Percentiles rank a stretch among this genome's conserved stretches.
These are phyloP conservation scores for Microsporum audouinii DNA, from an alignment of 2,329 filamentous ascomycete genomes.

Conservation along the genomic window DNA sequence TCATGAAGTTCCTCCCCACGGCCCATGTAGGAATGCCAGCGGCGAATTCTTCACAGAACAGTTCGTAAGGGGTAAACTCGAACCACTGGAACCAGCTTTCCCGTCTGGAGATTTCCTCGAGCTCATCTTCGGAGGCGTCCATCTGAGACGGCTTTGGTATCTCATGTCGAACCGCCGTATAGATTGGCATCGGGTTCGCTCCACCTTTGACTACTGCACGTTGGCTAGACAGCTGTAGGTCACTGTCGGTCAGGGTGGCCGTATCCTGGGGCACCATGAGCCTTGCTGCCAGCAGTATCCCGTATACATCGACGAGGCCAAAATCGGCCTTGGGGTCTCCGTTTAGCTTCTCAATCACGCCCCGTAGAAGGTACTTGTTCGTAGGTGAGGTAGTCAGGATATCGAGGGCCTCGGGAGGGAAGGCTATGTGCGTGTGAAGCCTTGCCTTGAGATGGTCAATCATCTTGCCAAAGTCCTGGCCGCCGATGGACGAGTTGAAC, in stretches of 20 bases:
- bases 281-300: constrained; percentile 69
- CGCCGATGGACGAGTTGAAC: constrained; percentile 68
- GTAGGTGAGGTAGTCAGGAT: constrained; percentile 80
- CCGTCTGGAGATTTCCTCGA: constrained; percentile 39
- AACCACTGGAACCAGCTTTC: constrained; percentile 98
- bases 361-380: constrained; percentile 79
- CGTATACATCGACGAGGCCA: constrained; percentile 88
- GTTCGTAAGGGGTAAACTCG: constrained; percentile 86
- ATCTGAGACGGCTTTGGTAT: constrained; percentile 55
- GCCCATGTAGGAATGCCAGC: constrained; percentile 95
- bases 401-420: constrained; percentile 71
- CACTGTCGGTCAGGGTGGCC: constrained; percentile 59
- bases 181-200: constrained; percentile 79
- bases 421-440: constrained; percentile 80
- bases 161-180: constrained; percentile 89
- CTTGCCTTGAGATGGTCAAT: constrained; percentile 79
- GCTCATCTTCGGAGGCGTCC: constrained; percentile 31
- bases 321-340: constrained; percentile 71
- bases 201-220: constrained; percentile 63
- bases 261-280: constrained; percentile 80
- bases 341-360: constrained; percentile 81
- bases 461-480: constrained; percentile 54
- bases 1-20: constrained; percentile 68
- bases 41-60: constrained; percentile 84
- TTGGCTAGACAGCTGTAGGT: constrained; percentile 89